Evolutionary conservation across 805 yeast genomes (phyloP), one percentile per base, ranked within the genome.

Genomic region (Barnettozyma sucrosica): DNA sequence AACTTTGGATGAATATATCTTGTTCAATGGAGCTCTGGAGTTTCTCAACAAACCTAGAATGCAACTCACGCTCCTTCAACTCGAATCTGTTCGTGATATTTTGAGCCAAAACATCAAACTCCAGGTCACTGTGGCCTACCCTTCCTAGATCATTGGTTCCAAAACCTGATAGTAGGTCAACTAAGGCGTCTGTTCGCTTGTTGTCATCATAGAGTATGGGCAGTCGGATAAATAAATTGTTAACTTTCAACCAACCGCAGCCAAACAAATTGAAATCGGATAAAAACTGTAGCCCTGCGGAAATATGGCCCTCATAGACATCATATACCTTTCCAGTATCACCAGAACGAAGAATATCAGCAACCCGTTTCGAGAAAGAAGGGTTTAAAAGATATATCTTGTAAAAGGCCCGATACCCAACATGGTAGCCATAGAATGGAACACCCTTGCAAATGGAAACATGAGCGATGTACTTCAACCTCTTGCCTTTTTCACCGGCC

Each of bases 251-350:
- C 92, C 95, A 87, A 5, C 83, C 81, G 63, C 97, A 87, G 1
- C 96, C 95, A 59, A 75, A 87, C 26, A 92, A 64, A 59, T 92
- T 90, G 65, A 75, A 89, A 60, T 93, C 99, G 0, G 85, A 72
- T 24, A 88, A 63, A 58, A 92, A 89, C 59, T 93, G 97, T 7
- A 88, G 63, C 1, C 77, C 59, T 55, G 71, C 84, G 0, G 96
- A 89, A 11, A 92, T 73, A 59, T 93, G 98, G 0, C 89, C 71
- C 58, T 93, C 99, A 61, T 70, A 87, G 0, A 82, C 79, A 41
- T 80, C 82, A 13, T 68, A 52, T 0, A 57, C 49, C 19, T 57
- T 58, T 3, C 70, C 72, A 1, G 77, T 56, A 4, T 64, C 65
- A 0, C 82, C 82, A 41, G 64, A 64, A 44, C 75, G 52, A 4